Evolutionary conservation across 2,329 filamentous ascomycete species (phyloP), one percentile per base, ranked within the genome.

Genomic region (Cladosporium sp.): DNA sequence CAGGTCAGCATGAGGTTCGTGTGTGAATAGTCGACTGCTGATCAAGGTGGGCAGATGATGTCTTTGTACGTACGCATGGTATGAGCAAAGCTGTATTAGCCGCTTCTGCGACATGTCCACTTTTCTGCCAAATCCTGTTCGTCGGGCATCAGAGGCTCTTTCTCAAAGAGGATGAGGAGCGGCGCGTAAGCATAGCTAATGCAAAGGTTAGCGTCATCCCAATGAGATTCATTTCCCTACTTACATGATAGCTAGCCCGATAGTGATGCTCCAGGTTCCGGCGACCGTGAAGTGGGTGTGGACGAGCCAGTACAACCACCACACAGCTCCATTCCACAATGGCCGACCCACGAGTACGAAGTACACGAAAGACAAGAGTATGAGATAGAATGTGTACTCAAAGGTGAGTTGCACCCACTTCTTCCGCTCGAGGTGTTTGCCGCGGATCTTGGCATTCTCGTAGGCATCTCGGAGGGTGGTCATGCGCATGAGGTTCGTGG

Each of bases 341-440:
- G 81, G 81, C 61, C 78, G 64, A 4, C 81, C 81, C 11, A 83
- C 70, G 1, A 83, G 72, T 18, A 82, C 78, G 25, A 83, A 81
- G 65, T 83, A 83, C 30, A 81, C 71, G 63, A 82, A 79, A 13
- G 71, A 72, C 3, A 78, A n/a, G 48, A 79, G 67, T 7, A 79
- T 28, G 2, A 74, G 39, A 59, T 81, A 82, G 30, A 79, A 68
- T 36, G 71, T 66, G 59, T 76, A 79, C 68, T 81, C 77, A 62
- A 81, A 81, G 5, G 73, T 60, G 1, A 76, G 13, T 62, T 78
- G 77, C 23, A 74, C 74, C 73, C 74, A 78, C 49, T 74, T 71
- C 30, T 66, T 70, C 2, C 70, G 66, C 61, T 71, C 67, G 28
- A 72, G 13, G 13, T 70, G 49, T 18, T 34, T 34, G 13, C 67